A percentile compares a stretch with the other conserved stretches of the same genome.
phyloP scores from a whole-genome alignment of 495 filamentous ascomycete genomes.

The Xylaria longipes region DNA sequence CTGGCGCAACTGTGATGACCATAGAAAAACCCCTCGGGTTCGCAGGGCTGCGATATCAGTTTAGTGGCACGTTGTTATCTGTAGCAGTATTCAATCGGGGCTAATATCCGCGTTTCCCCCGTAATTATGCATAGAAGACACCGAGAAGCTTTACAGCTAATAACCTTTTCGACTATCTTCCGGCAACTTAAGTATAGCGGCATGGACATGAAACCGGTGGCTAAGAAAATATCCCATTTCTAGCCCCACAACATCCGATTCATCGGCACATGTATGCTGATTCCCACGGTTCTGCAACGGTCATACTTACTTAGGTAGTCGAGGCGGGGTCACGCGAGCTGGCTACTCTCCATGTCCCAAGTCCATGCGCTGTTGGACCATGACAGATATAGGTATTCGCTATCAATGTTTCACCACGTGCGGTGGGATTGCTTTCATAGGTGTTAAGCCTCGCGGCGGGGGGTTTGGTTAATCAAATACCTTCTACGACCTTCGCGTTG shows the following conservation, averaged over 20 bases:
- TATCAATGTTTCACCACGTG: too few species aligned
- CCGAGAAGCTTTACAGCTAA: neutral
- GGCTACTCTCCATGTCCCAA: neutral
- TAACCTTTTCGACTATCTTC: neutral
- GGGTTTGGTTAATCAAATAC: neutral
- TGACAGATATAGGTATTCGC: too few species aligned
- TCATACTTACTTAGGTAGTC: too few species aligned
- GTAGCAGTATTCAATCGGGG: neutral
- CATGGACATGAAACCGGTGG: neutral
- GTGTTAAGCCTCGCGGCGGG: neutral
- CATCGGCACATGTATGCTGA: conserved; percentile 19
- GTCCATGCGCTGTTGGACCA: neutral
- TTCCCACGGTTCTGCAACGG: too few species aligned
- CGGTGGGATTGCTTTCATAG: too few species aligned
- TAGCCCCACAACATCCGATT: neutral
- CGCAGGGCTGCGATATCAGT: neutral
- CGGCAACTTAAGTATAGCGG: neutral
- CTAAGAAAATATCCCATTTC: neutral
- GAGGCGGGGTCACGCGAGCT: conserved; percentile 9
- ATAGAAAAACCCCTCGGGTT: neutral
- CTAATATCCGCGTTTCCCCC: neutral
- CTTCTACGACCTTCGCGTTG: neutral
- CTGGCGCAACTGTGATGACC: neutral
- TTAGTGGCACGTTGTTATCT: neutral
- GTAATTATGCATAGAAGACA: neutral